A percentile compares a stretch with the other conserved stretches of the same genome.
These are phyloP conservation scores for Saccharomycopsis microspora DNA, from an alignment of 805 yeast genomes.

Conservation along the genomic window DNA sequence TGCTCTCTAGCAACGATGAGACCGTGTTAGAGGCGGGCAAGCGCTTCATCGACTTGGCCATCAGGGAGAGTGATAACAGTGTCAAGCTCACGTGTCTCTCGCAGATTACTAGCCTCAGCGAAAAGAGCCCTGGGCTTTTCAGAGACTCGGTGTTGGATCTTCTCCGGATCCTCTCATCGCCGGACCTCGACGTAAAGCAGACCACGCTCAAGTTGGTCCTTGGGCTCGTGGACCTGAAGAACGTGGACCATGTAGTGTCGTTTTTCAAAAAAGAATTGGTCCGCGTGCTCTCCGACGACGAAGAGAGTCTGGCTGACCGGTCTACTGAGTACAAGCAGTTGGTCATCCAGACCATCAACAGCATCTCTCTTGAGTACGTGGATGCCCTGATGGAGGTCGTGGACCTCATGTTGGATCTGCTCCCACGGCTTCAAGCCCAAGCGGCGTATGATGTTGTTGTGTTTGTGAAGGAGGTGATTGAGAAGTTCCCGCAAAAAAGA, in stretches of 20 bases:
- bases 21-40: constrained; percentile 71
- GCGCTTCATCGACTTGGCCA: constrained; percentile 79
- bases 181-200: constrained; percentile 82
- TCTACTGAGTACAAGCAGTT: constrained; percentile 79
- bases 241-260: constrained; percentile 88
- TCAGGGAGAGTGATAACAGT: constrained; percentile 89
- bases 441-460: constrained; percentile 84
- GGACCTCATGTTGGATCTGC: constrained; percentile 74
- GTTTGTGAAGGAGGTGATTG: constrained; percentile 92
- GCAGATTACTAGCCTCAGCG: constrained; percentile 67
- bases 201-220: constrained; percentile 82
- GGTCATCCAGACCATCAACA: constrained; percentile 78
- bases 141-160: constrained; percentile 81
- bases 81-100: constrained; percentile 88
- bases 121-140: constrained; percentile 66
- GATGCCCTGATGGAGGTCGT: constrained; percentile 91
- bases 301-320: constrained; percentile 61
- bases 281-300: constrained; percentile 40
- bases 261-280: constrained; percentile 85
- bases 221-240: constrained; percentile 70
- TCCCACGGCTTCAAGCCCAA: constrained; percentile 71
- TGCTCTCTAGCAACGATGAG: constrained; percentile 45
- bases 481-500: constrained; percentile 77
- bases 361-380: constrained; percentile 75
- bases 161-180: constrained; percentile 73